Conservation (phyloP, 495 filamentous ascomycete species). For the Apiosordaria backusii region DNA sequence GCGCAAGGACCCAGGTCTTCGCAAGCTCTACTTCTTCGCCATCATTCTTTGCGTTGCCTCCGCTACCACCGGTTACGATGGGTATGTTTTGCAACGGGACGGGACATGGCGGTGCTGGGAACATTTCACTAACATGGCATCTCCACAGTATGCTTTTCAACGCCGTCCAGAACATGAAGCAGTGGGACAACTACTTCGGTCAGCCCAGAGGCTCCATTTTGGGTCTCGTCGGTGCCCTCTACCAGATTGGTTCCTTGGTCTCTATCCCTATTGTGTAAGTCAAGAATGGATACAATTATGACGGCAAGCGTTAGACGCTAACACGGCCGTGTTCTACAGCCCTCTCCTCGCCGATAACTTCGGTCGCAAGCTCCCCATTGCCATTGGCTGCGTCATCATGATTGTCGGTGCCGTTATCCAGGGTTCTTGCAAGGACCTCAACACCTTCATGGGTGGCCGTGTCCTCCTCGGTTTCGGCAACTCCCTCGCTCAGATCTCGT, state of each 20-base stretch:
- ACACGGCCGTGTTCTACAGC: constrained; percentile 29
- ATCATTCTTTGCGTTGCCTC: constrained; percentile 58
- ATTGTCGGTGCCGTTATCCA: constrained; percentile 58
- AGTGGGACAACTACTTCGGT: constrained; percentile 49
- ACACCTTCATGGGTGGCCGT: constrained; percentile 43
- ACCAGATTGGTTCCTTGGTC: constrained; percentile 62
- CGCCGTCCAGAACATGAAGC: constrained; percentile 49
- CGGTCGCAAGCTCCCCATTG: constrained; percentile 59
- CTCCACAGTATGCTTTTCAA: constrained; percentile 52
- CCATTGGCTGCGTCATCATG: constrained; percentile 62
- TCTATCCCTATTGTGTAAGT: constrained; percentile 63
- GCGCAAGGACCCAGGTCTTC: constrained; percentile 56
- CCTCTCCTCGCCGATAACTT: constrained; percentile 59
- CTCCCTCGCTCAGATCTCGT: constrained; percentile 56
- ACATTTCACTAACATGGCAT: not conserved
- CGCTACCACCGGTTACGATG: constrained; percentile 67
- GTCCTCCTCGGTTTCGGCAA: constrained; percentile 57
- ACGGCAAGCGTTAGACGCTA: constrained; percentile 14
- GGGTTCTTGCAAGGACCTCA: constrained; percentile 46
- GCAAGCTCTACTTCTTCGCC: constrained; percentile 59
- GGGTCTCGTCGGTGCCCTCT: constrained; percentile 64
- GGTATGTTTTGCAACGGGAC: constrained; percentile 27
- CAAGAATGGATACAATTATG: not conserved
- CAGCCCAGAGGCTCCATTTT: constrained; percentile 51
- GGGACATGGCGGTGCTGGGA: too few species aligned